These are phyloP conservation scores for Tulasnella sp. DNA, from an alignment of 768 basidiomycete genomes.

Conservation along the genomic window DNA sequence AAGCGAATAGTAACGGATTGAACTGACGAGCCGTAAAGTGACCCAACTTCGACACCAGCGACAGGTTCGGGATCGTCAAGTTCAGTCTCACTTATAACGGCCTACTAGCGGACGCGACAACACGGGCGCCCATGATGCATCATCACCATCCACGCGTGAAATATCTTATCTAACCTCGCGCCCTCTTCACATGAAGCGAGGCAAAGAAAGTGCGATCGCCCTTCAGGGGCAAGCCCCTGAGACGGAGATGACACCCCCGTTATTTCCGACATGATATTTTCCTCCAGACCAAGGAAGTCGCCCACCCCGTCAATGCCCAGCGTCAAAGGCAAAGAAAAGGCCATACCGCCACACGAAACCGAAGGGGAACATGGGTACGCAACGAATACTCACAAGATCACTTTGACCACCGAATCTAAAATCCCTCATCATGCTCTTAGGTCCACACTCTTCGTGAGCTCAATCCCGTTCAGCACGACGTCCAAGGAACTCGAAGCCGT, in stretches of 20 bases:
- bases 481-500: slow-evolving; percentile 83
- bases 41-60: no score
- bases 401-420: not conserved
- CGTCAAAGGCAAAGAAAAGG: slow-evolving; percentile 3
- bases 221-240: no score
- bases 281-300: not conserved
- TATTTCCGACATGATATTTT: not conserved
- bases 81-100: no score
- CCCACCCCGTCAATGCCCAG: not conserved
- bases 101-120: no score
- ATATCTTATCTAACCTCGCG: no score
- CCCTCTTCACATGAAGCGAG: no score
- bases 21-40: no score
- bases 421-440: not conserved
- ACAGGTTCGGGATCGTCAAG: no score
- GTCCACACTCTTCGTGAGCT: slow-evolving; percentile 66
- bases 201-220: no score
- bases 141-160: no score
- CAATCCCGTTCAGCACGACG: slow-evolving; percentile 82
- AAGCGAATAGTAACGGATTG: no score
- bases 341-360: not conserved
- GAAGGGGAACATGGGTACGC: not conserved
- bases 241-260: not conserved
- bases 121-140: no score
- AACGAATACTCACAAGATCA: not conserved